Conservation (phyloP, 1,284 basidiomycete species). For the Microbotryum intermedium region DNA sequence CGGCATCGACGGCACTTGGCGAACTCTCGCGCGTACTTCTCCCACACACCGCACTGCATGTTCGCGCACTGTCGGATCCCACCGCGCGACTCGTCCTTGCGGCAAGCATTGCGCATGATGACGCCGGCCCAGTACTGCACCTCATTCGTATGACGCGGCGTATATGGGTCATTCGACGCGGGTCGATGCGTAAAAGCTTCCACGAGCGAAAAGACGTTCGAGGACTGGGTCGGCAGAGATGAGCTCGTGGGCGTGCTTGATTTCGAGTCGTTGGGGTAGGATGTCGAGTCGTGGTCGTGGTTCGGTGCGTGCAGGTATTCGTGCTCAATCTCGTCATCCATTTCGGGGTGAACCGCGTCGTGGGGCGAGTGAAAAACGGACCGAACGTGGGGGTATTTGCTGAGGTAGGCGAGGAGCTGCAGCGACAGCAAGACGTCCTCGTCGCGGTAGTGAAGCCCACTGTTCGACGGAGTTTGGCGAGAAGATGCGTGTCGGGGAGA, state of each 20-base stretch:
- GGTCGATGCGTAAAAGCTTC: slow-evolving; percentile 93
- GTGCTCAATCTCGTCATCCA: neutral
- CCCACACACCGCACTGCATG: slow-evolving; percentile 95
- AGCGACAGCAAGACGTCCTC: slow-evolving; percentile 87
- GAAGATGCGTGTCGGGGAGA: neutral
- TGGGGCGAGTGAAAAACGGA: slow-evolving; percentile 68
- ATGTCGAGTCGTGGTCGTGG: too few relatives aligned
- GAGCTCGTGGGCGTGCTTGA: neutral
- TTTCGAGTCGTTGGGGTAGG: too few relatives aligned
- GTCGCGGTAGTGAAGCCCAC: slow-evolving; percentile 57
- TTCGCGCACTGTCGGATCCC: slow-evolving; percentile 97
- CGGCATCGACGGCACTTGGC: slow-evolving; percentile 92
- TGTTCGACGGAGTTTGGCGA: neutral
- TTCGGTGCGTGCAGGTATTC: neutral
- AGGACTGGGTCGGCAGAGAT: slow-evolving; percentile 5
- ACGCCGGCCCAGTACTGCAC: slow-evolving; percentile 99
- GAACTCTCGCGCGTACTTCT: slow-evolving; percentile 85
- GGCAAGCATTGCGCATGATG: slow-evolving; percentile 97
- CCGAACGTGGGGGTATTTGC: slow-evolving; percentile 97
- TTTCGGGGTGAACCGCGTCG: slow-evolving; percentile 3
- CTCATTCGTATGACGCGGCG: slow-evolving; percentile 70
- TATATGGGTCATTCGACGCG: slow-evolving; percentile 63
- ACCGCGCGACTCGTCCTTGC: slow-evolving; percentile 86
- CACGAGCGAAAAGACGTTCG: slow-evolving; percentile 75
- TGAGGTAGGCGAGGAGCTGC: slow-evolving; percentile 89